Evolutionary conservation across 1,284 basidiomycete species (phyloP).

Genomic region (Megacollybia platyphylla): DNA sequence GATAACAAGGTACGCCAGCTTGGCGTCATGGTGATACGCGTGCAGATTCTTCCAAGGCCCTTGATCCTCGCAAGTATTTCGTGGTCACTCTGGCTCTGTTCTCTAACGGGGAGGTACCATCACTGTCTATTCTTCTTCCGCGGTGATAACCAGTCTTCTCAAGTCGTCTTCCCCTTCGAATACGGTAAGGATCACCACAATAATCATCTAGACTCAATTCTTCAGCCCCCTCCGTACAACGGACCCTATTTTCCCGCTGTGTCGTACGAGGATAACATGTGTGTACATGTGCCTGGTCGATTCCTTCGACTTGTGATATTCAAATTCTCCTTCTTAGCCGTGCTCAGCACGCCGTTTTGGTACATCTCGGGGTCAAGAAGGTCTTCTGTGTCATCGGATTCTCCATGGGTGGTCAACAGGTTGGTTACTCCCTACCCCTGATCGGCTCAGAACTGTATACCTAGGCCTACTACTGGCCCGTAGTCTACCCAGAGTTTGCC

Average conservation of each 20-base stretch:
- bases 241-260: conserved; percentile 34
- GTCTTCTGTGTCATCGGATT: conserved; percentile 41
- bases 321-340: conserved; percentile 19
- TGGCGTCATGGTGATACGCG: background rate
- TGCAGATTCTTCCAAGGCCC: conserved; percentile 16
- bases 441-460: background rate
- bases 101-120: conserved; percentile 40
- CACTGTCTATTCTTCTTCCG: background rate
- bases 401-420: conserved; percentile 54
- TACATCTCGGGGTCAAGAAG: conserved; percentile 33
- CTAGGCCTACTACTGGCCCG: conserved; percentile 50
- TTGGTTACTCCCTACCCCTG: conserved; percentile 11
- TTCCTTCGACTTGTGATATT: background rate
- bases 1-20: conserved; percentile 24
- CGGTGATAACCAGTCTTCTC: background rate
- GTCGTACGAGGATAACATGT: conserved; percentile 51
- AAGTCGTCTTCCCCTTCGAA: conserved; percentile 53
- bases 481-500: conserved; percentile 45
- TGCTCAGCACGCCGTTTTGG: conserved; percentile 41
- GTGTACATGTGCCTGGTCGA: conserved; percentile 8
- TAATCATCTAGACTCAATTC: conserved; percentile 9
- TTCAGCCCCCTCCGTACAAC: conserved; percentile 30
- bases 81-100: conserved; percentile 47
- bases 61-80: conserved; percentile 37
- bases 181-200: conserved; percentile 21